Percentiles rank a stretch among this genome's conserved stretches.
Evolutionary conservation across 495 filamentous ascomycete genomes (phyloP).

Genomic region (Immersiella caudata): DNA sequence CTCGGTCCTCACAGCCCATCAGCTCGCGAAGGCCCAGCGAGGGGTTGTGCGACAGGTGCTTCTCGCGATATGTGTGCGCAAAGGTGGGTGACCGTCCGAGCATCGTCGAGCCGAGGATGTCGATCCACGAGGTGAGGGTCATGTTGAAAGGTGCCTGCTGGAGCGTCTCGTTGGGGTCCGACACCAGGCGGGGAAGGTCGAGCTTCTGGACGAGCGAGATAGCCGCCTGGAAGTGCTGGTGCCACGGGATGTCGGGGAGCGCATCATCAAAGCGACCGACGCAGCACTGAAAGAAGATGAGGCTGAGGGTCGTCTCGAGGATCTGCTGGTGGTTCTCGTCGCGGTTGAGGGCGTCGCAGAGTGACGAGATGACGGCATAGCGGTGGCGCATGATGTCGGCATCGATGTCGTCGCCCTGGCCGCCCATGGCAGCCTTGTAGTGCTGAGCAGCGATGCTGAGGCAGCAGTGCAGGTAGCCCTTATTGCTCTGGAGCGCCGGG

Average conservation of each 20-base stretch:
- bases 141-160: constrained; percentile 87
- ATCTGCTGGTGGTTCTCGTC: constrained; percentile 86
- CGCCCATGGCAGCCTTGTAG: constrained; percentile 73
- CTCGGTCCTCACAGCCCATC: constrained; percentile 96
- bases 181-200: constrained; percentile 68
- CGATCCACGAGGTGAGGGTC: constrained; percentile 93
- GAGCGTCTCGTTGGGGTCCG: constrained; percentile 59
- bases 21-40: constrained; percentile 79
- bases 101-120: constrained; percentile 95
- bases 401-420: constrained; percentile 74
- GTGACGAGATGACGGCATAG: constrained; percentile 80
- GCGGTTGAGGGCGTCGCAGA: constrained; percentile 78
- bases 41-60: constrained; percentile 74
- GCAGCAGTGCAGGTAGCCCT: constrained; percentile 92
- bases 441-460: constrained; percentile 95
- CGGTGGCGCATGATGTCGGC: constrained; percentile 93
- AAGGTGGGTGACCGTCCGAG: constrained; percentile 81
- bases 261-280: constrained; percentile 84
- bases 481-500: constrained; percentile 83
- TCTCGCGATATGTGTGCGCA: constrained; percentile 87
- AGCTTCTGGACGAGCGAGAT: constrained; percentile 80
- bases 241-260: constrained; percentile 94
- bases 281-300: constrained; percentile 97
- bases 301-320: constrained; percentile 89
- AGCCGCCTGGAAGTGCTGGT: constrained; percentile 92